Percentiles rank a stretch among this genome's conserved stretches.
phyloP scores from a whole-genome alignment of 345 rosid species.

The Citrus unshiu region DNA sequence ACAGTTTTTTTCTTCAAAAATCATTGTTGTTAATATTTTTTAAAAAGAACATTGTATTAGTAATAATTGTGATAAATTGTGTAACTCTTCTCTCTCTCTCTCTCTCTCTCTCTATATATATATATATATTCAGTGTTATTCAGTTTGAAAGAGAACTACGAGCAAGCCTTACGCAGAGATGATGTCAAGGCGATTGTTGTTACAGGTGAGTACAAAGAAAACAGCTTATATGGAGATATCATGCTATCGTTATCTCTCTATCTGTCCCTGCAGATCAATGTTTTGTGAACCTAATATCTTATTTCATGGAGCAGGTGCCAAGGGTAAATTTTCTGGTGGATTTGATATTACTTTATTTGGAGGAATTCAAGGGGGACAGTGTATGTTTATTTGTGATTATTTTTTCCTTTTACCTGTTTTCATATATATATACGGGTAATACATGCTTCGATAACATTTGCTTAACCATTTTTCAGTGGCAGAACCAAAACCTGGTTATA shows the following conservation, averaged over 20 bases:
- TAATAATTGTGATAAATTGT: neutral
- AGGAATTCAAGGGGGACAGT: conserved; percentile 53
- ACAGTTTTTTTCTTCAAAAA: neutral
- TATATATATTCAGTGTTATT: conserved; percentile 43
- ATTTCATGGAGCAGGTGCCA: conserved; percentile 53
- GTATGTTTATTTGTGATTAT: conserved; percentile 31
- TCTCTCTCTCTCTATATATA: neutral
- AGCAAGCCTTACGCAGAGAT: conserved; percentile 68
- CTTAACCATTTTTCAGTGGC: conserved; percentile 36
- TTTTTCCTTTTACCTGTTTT: neutral
- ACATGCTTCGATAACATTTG: neutral
- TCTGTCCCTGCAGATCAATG: neutral
- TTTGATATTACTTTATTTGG: conserved; percentile 81
- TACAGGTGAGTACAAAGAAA: conserved; percentile 39
- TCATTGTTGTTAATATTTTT: neutral
- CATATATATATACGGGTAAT: conserved; percentile 1
- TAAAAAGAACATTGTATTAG: neutral
- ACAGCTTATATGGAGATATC: neutral
- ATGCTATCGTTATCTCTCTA: neutral
- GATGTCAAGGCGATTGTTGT: conserved; percentile 96
- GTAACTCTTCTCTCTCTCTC: neutral
- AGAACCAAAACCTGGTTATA: conserved; percentile 56
- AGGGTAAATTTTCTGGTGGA: conserved; percentile 94
- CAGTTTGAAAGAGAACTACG: conserved; percentile 75
- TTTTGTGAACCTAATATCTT: conserved; percentile 12